phyloP scores from a whole-genome alignment of 75 land plant genomes.

The Cupressus sempervirens region DNA sequence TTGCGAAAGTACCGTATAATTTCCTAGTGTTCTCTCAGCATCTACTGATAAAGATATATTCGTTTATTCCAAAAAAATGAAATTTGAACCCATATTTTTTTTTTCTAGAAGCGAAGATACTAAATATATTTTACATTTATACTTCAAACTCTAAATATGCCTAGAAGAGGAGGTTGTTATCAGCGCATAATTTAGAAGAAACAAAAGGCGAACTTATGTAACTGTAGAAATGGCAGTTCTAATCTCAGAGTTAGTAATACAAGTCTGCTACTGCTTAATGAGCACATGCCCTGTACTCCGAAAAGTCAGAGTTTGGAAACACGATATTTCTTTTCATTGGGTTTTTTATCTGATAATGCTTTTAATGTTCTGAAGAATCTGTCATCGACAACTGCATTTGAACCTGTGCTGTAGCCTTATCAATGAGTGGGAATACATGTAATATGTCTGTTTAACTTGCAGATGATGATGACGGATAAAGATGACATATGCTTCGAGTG shows the following conservation, averaged over 20 bases:
- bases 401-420: neutral
- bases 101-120: neutral
- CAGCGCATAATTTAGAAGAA: neutral
- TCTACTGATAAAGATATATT: neutral
- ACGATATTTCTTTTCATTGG: neutral
- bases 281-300: neutral
- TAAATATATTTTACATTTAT: neutral
- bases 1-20: neutral
- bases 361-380: neutral
- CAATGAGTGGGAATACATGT: neutral
- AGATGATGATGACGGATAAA: slow-evolving; percentile 3
- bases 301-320: neutral
- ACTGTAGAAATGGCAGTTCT: neutral
- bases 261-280: neutral
- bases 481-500: neutral
- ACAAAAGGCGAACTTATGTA: neutral
- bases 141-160: neutral
- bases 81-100: neutral
- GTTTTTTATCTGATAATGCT: neutral
- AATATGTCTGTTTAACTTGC: neutral
- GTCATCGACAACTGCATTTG: neutral
- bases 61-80: neutral
- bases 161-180: neutral
- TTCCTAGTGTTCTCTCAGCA: neutral
- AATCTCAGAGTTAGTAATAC: neutral